These are phyloP conservation scores for Gossypium schwendimanii DNA, from an alignment of 441 rosid species.

Conservation along the genomic window DNA sequence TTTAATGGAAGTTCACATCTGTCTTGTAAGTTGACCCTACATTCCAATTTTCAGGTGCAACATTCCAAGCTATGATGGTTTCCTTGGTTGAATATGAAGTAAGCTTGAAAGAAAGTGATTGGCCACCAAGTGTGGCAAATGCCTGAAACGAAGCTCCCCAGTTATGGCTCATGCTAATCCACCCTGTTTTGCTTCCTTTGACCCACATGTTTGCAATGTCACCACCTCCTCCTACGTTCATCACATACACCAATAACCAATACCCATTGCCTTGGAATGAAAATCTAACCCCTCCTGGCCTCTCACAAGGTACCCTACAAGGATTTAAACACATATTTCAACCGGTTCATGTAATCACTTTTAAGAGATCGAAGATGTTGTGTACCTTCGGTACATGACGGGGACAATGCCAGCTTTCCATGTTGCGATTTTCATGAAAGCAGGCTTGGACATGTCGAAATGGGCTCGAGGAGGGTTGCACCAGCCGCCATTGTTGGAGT, in stretches of 20 bases:
- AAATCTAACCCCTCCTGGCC: constrained; percentile 54
- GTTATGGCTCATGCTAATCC: constrained; percentile 86
- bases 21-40: constrained; percentile 46
- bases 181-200: constrained; percentile 66
- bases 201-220: constrained; percentile 74
- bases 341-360: not conserved
- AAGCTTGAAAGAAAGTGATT: constrained; percentile 72
- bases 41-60: constrained; percentile 60
- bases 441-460: constrained; percentile 84
- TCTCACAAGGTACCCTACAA: constrained; percentile 54
- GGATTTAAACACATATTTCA: not conserved
- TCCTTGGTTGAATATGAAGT: constrained; percentile 53
- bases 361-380: not conserved
- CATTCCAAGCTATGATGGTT: constrained; percentile 53
- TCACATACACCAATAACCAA: constrained; percentile 72
- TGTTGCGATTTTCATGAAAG: constrained; percentile 71
- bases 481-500: constrained; percentile 77
- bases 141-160: constrained; percentile 95
- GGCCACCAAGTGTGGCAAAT: constrained; percentile 59
- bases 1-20: constrained; percentile 54
- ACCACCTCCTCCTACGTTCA: constrained; percentile 79
- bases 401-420: constrained; percentile 83
- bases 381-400: constrained; percentile 59
- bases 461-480: constrained; percentile 81
- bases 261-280: constrained; percentile 72